Evolutionary conservation across 108 stramenopile genomes (phyloP), one percentile per base, ranked within the genome.

Genomic region (Aurantiochytrium sp.): DNA sequence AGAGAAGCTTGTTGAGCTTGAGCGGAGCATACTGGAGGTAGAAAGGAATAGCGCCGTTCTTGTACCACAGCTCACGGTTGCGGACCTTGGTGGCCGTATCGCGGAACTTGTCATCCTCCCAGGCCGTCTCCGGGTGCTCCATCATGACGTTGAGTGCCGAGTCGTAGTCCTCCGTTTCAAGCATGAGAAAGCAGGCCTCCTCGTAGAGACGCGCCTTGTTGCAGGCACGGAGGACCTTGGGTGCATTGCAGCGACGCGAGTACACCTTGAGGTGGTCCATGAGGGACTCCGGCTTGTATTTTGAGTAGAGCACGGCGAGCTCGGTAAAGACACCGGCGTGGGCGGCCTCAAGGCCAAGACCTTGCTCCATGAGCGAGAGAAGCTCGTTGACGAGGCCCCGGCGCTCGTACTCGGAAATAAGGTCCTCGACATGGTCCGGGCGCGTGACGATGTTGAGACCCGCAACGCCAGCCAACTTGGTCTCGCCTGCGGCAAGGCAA

Each of bases 201-300:
- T 94, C 69, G 96, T 95, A 99, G 59, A 98, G 93, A 88, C 98
- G 95, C 72, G 98, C 99, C 88, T 96, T 95, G 93, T 99, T 98
- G 90, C 98, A 99, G 5, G 99, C 98, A 28, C 96, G 96, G n/a
- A 99, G 96, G 89, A 99, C 92, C 95, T 98, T 98, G 90, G 96
- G 95, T 4, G 98, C 96, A 94, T 99, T 99, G 92, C 98, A 95
- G 90, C 97, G 98, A 91, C 90, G 94, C 93, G 96, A 96, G 95
- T 98, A 99, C 44, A 98, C 97, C 95, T 98, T 98, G 96, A 98
- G 95, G 92, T 99, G 99, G 73, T 99, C 98, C 98, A 99, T 99
- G 72, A 98, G 96, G 95, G 98, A 98, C 53, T 96, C 97, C 55
- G 98, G 98, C 18, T 94, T 95, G 94, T 99, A 97, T 93, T 98